Base-by-base conservation (phyloP, 495 filamentous ascomycete species). In the Aspergillus sclerotioniger region DNA sequence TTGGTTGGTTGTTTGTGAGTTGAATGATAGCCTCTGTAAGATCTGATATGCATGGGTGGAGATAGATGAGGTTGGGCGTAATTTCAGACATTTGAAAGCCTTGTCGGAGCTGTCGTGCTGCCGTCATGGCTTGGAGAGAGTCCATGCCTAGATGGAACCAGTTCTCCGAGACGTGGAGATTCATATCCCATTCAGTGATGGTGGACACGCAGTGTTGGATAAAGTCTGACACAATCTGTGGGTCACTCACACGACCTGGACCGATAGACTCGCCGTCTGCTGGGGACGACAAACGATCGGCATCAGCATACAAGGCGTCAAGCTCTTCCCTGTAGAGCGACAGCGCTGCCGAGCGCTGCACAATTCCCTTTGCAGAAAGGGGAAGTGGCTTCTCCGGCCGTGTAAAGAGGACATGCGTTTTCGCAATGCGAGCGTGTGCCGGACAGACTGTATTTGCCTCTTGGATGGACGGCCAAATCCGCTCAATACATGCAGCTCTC, bases 401-500 rank as follows among this genome's bases (percentile, higher is more conserved):
- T 0, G 70, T 65, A 25, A 83, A 66, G 0, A 80, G 43, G 31
- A 83, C 71, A 41, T 70, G 60, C 1, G 63, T 61, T 64, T 74
- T 77, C 1, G 68, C 65, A 7, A 84, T 61, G 8, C 68, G 68
- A 5, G 70, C 80, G 62, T 82, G 73, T 1, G 70, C 69, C 1
- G 73, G 69, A 7, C 63, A 65, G 0, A 16, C 57, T 1, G 47
- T 44, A 57, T 85, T 85, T 1, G 79, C 79, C 46, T 80, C 58
- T 28, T 79, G 65, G 8, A 84, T 64, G 10, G 60, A 73, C 0
- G 76, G 79, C 80, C 80, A 83, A 15, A 79, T 20, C 1, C 57
- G 39, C 41, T 73, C 66, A 15, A 75, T 63, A 2, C 8, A 45
- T 3, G n/a, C n/a, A 25, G 25, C 25, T 5, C 25, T 25, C 41